phyloP scores from a whole-genome alignment of 768 basidiomycete genomes.

The Galerina sulciceps region DNA sequence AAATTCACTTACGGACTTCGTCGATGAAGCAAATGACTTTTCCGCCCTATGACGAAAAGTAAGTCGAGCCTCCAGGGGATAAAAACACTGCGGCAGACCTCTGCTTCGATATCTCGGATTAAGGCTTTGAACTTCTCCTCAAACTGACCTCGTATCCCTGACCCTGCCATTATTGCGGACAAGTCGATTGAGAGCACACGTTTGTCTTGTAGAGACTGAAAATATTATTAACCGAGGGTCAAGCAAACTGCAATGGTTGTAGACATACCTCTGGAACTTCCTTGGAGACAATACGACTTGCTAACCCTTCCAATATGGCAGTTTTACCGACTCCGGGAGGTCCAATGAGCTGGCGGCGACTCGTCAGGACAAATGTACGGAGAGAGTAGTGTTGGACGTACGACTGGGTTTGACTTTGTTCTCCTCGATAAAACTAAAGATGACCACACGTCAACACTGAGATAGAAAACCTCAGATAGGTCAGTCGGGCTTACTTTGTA shows the following conservation, averaged over 20 bases:
- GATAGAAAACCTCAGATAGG: too few species aligned
- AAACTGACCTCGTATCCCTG: conserved; percentile 90
- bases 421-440: conserved; percentile 76
- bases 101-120: conserved; percentile 88
- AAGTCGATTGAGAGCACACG: conserved; percentile 89
- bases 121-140: conserved; percentile 94
- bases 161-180: conserved; percentile 83
- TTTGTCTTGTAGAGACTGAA: conserved; percentile 82
- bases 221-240: not conserved
- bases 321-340: conserved; percentile 94
- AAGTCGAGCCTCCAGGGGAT: conserved; percentile 17
- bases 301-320: conserved; percentile 88
- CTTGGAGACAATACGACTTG: conserved; percentile 82
- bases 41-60: conserved; percentile 49
- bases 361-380: not conserved
- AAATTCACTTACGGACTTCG: conserved; percentile 76
- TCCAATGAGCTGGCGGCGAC: conserved; percentile 63
- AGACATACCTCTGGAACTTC: conserved; percentile 87
- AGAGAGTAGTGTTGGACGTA: conserved; percentile 32
- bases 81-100: conserved; percentile 41
- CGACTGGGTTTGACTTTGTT: conserved; percentile 93
- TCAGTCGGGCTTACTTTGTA: conserved; percentile 69
- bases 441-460: not conserved
- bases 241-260: not conserved
- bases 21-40: conserved; percentile 93